Conservation (phyloP, 148 eudicot species). For the Tetragonia tetragonoides region DNA sequence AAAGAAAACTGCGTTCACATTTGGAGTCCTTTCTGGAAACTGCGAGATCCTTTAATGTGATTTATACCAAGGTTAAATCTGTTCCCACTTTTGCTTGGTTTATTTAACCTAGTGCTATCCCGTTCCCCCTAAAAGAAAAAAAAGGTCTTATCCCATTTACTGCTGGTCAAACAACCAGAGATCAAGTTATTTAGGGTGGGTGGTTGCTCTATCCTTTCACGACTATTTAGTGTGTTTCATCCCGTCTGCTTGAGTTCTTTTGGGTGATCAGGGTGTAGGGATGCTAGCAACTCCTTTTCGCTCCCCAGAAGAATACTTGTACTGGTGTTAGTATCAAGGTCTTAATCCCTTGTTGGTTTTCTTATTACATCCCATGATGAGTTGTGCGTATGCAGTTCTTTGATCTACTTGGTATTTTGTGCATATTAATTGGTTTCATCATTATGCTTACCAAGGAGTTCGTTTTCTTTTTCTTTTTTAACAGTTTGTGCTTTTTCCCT, state of each 20-base stretch:
- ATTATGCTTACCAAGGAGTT: slow-evolving; percentile 8
- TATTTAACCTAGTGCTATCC: background rate
- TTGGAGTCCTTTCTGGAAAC: slow-evolving; percentile 92
- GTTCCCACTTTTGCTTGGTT: slow-evolving; percentile 11
- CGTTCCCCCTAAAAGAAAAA: too few species aligned
- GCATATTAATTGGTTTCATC: background rate
- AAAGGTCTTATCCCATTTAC: too few species aligned
- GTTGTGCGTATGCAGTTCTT: background rate
- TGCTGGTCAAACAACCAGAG: background rate
- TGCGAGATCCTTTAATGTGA: slow-evolving; percentile 79
- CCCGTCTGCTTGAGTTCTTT: background rate
- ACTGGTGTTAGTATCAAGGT: background rate
- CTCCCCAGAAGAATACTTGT: background rate
- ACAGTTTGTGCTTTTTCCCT: background rate
- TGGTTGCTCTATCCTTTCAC: background rate
- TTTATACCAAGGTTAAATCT: slow-evolving; percentile 78
- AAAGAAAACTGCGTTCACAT: slow-evolving; percentile 69
- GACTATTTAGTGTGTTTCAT: background rate
- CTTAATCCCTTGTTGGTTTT: background rate
- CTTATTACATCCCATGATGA: background rate
- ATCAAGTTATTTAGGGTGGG: background rate
- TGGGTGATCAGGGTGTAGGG: background rate
- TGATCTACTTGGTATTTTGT: background rate
- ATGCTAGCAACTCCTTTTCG: background rate
- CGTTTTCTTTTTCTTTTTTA: background rate